phyloP scores from a whole-genome alignment of 129 eudicot species.

The Arctium minus region DNA sequence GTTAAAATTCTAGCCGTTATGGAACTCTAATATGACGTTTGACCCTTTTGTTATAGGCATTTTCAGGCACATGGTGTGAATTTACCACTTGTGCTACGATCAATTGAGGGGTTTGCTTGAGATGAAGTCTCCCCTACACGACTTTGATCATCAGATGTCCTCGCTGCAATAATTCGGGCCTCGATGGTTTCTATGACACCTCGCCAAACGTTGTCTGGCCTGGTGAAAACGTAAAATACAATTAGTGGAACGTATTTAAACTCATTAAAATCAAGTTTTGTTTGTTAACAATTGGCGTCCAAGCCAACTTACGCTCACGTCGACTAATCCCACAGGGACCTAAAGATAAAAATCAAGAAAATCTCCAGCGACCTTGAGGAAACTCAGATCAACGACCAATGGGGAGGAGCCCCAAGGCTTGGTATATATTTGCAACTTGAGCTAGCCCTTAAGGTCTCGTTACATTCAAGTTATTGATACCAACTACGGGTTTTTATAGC shows the following conservation, averaged over 20 bases:
- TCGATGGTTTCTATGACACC: background rate
- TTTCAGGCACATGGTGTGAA: background rate
- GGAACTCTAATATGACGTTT: too few relatives aligned
- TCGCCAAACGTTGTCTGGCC: background rate
- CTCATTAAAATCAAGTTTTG: background rate
- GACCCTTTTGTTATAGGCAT: background rate
- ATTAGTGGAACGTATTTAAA: background rate
- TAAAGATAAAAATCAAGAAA: background rate
- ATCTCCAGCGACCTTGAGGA: background rate
- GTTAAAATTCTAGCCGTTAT: too few relatives aligned
- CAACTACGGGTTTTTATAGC: background rate
- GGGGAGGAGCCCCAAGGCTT: background rate
- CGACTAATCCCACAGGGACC: background rate
- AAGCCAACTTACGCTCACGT: background rate
- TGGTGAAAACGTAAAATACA: background rate
- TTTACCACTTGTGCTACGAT: background rate
- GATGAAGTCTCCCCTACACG: background rate
- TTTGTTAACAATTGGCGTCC: background rate
- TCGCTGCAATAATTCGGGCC: background rate
- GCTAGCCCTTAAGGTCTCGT: background rate
- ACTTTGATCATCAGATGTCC: background rate
- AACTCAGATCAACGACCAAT: background rate
- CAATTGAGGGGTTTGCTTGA: background rate
- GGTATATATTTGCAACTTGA: background rate
- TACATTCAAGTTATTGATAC: background rate